These are phyloP conservation scores for Colletotrichum navitas DNA, from an alignment of 2,329 filamentous ascomycete species.

Conservation along the genomic window DNA sequence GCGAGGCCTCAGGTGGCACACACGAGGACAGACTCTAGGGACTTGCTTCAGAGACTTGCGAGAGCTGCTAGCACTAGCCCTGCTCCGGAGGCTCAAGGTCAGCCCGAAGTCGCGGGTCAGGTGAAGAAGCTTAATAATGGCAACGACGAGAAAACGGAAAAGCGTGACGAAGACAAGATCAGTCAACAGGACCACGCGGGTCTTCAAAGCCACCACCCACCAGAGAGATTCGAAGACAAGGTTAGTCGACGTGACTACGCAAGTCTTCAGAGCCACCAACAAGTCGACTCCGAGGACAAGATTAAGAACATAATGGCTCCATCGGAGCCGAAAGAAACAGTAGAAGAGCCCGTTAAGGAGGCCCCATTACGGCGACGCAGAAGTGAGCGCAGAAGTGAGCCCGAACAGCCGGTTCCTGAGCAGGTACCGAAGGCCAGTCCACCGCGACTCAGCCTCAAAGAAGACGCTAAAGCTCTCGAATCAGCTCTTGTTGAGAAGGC, in stretches of 20 bases:
- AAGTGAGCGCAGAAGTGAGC: slow-evolving; percentile 17
- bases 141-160: background rate
- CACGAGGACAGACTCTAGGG: slow-evolving; percentile 57
- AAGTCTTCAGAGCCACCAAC: background rate
- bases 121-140: background rate
- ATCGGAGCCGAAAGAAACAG: background rate
- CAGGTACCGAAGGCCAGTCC: background rate
- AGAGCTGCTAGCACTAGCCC: slow-evolving; percentile 62
- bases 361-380: background rate
- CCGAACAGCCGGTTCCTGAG: slow-evolving; percentile 4
- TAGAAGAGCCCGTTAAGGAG: background rate
- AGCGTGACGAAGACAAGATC: background rate
- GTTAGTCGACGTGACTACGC: background rate
- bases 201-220: background rate
- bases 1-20: slow-evolving; percentile 34
- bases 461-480: background rate
- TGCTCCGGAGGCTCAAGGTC: slow-evolving; percentile 46
- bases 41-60: slow-evolving; percentile 63
- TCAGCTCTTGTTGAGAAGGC: background rate
- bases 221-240: background rate
- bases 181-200: background rate
- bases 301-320: background rate
- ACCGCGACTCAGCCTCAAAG: background rate
- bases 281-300: background rate
- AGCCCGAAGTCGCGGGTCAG: background rate